Conservation (phyloP, 306 rosid genomes). For the Cucumis hystrix region DNA sequence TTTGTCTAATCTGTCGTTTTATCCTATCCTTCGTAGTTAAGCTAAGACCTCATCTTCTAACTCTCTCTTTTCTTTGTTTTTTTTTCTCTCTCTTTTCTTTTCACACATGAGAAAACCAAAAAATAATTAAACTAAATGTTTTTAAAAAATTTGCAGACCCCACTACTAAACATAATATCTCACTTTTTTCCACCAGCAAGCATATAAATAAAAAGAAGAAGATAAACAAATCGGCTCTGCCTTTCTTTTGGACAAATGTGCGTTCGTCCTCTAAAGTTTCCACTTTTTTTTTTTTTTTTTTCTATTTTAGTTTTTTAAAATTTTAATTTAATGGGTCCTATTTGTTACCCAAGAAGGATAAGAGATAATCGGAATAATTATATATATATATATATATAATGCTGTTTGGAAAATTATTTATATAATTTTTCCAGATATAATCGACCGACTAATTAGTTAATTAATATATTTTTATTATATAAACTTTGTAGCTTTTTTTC, state of each 20-base stretch:
- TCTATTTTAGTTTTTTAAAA: too few relatives aligned
- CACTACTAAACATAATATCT: neutral
- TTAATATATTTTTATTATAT: neutral
- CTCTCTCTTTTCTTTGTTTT: neutral
- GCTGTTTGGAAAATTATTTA: too few relatives aligned
- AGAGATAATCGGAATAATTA: neutral
- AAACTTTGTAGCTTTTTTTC: neutral
- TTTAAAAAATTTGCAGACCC: neutral
- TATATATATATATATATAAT: too few relatives aligned
- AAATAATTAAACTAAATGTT: too few relatives aligned
- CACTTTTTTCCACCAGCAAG: neutral
- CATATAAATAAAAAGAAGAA: neutral
- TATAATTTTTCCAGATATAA: too few relatives aligned
- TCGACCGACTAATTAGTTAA: too few relatives aligned
- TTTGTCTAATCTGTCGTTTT: slow-evolving; percentile 4
- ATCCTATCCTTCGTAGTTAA: slow-evolving; percentile 6
- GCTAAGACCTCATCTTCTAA: slow-evolving; percentile 3
- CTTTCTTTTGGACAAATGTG: neutral
- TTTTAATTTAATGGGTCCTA: neutral
- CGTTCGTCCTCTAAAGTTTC: neutral
- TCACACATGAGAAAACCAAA: neutral
- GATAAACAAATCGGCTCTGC: neutral
- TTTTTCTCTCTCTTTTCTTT: too few relatives aligned
- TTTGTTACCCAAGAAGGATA: neutral
- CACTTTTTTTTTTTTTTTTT: neutral